Percentiles rank a stretch among this genome's conserved stretches.
phyloP scores from a whole-genome alignment of 345 rosid genomes.

The Xanthoceras sorbifolium region DNA sequence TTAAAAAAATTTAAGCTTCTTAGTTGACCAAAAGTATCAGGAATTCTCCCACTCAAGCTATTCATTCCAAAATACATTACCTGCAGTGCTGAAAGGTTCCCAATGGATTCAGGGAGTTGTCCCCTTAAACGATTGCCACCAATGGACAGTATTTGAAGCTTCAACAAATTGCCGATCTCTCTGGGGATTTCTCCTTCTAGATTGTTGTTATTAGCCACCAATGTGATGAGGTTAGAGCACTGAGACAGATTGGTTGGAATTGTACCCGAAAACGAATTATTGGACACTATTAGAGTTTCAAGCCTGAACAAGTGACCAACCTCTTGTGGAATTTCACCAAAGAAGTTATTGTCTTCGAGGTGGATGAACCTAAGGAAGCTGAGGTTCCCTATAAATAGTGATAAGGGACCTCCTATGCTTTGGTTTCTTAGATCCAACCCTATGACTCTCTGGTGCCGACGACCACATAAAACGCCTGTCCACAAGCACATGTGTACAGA shows the following conservation, averaged over 20 bases:
- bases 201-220: background rate
- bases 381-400: background rate
- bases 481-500: background rate
- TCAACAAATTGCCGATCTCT: background rate
- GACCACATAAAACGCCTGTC: background rate
- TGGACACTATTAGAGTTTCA: background rate
- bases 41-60: slow-evolving; percentile 20
- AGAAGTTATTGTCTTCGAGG: background rate
- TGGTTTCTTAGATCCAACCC: background rate
- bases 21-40: slow-evolving; percentile 8
- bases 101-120: slow-evolving; percentile 16
- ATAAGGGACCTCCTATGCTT: background rate
- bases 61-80: background rate
- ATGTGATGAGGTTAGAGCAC: background rate
- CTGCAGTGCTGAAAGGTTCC: slow-evolving; percentile 15
- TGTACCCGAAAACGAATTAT: background rate
- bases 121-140: slow-evolving; percentile 8
- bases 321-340: slow-evolving; percentile 11
- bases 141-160: background rate
- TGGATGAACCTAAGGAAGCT: background rate
- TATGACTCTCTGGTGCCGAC: background rate
- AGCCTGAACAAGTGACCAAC: slow-evolving; percentile 14
- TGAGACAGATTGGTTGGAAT: background rate
- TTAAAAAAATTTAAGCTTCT: background rate
- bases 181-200: background rate